Evolutionary conservation across 2,329 filamentous ascomycete species (phyloP).

Genomic region (Coniochaeta prunicola): DNA sequence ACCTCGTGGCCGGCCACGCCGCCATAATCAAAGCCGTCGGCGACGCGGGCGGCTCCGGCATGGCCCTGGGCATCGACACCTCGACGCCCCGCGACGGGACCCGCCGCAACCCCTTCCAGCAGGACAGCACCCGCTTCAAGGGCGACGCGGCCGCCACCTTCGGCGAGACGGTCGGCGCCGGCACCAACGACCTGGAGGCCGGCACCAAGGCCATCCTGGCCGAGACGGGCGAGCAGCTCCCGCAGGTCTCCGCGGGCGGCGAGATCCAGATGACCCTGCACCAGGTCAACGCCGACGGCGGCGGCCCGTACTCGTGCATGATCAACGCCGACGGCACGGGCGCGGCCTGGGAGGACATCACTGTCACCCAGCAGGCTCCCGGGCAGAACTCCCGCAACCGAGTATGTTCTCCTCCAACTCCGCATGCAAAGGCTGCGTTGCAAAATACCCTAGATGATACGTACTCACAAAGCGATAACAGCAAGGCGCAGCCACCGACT

Average conservation of each 20-base stretch:
- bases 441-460: too few relatives aligned
- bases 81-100: constrained; percentile 56
- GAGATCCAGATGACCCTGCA: constrained; percentile 55
- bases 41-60: constrained; percentile 48
- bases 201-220: constrained; percentile 52
- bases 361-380: constrained; percentile 46
- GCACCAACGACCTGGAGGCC: constrained; percentile 48
- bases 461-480: constrained; percentile 11
- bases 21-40: constrained; percentile 53
- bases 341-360: constrained; percentile 41
- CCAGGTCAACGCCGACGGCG: constrained; percentile 61
- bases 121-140: constrained; percentile 56
- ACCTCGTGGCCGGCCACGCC: constrained; percentile 53
- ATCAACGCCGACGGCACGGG: constrained; percentile 55
- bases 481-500: constrained; percentile 31
- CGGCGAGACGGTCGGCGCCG: constrained; percentile 51
- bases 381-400: constrained; percentile 42
- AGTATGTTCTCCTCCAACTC: constrained; percentile 16
- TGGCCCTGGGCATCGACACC: constrained; percentile 42
- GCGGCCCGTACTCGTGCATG: constrained; percentile 58
- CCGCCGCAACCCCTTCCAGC: constrained; percentile 53
- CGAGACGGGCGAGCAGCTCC: constrained; percentile 47
- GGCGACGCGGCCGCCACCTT: constrained; percentile 43
- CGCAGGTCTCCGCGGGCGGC: constrained; percentile 52
- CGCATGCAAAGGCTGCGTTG: too few relatives aligned